Evolutionary conservation across 129 eudicot species (phyloP), one percentile per base, ranked within the genome.

Genomic region (Flaveria brownii): DNA sequence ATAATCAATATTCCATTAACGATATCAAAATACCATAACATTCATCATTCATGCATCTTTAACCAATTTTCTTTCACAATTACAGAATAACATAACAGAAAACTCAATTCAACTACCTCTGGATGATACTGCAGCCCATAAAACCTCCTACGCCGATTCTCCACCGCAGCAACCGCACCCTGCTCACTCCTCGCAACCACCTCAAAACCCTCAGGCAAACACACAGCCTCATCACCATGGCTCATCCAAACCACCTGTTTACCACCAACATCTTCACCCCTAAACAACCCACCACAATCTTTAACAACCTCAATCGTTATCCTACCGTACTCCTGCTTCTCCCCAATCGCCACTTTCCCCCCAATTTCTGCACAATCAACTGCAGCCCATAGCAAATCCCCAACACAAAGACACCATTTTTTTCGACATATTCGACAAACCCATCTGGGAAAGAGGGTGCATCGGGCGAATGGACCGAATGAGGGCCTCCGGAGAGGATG

Each of bases 201-300:
- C 68, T 91, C 83, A 52, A 93, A 93, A 71, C 98, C 98, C 0
- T 65, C 79, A 18, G 98, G 97, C 84, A 93, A 72, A 49, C 49
- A 84, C 68, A 78, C 96, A 0, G 92, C 97, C 87, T 91, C 98
- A 61, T 91, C 97, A 5, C 98, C 98, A 61, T 93, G 96, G 28
- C 98, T 93, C 98, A 93, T 93, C 97, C 98, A 93, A 70, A 93
- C 97, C 25, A 80, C 83, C 87, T 93, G 97, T 82, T 62, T 90
- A 74, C 85, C 93, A 49, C 96, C 97, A 61, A 78, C 71, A 2
- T 14, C 13, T 62, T 78, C 80, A 46, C 74, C 68, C 59, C 74
- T 82, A 87, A 85, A 90, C 85, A 93, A 72, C 25, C 83, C 97
- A 73, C 80, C 64, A 61, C 17, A 61, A 45, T 49, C 82, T 52